Base-by-base conservation (phyloP, 2,329 filamentous ascomycete species). In the Diaporthe sp. region DNA sequence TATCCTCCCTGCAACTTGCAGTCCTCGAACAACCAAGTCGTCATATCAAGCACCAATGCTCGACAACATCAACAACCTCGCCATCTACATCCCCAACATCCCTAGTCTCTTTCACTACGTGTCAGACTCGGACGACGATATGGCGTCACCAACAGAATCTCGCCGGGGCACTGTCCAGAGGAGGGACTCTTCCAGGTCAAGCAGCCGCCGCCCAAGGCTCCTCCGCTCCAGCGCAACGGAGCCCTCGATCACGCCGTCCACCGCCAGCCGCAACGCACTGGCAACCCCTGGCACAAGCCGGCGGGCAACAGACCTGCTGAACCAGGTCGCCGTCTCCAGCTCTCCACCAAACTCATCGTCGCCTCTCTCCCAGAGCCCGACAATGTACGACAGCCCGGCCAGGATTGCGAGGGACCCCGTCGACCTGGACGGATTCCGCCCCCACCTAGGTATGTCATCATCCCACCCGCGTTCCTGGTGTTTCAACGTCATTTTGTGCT, bases 201-300 rank as follows among this genome's bases (percentile, higher is more conserved):
- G 71, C 67, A 82, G 84, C 74, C 84, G 87, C 77, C 85, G 89
- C 75, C 90, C 90, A 47, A 86, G 87, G 68, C 84, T 91, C 55
- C 83, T 91, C 57, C 85, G 90, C 74, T 87, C 89, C 38, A 86
- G 85, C 71, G 88, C 87, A 42, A 91, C 89, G 15, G 89, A 89
- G 76, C 89, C 90, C 5, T 90, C 89, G 38, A 87, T 91, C 77
- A 91, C 88, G 17, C 86, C 87, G 6, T 89, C 88, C 42, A 89
- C 87, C 77, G 87, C 86, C 45, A 88, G 86, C 76, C 84, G 87
- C 71, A 87, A 87, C 72, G 85, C 89, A 52, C 82, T 90, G 58
- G 86, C 87, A 19, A 86, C 82, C 69, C 84, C 87, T 3, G 85
- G 87, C 75, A 85, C 86, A 15, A 85, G 84, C 38, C 86, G 88